phyloP scores from a whole-genome alignment of 495 filamentous ascomycete species.

The Penicillium daleae region DNA sequence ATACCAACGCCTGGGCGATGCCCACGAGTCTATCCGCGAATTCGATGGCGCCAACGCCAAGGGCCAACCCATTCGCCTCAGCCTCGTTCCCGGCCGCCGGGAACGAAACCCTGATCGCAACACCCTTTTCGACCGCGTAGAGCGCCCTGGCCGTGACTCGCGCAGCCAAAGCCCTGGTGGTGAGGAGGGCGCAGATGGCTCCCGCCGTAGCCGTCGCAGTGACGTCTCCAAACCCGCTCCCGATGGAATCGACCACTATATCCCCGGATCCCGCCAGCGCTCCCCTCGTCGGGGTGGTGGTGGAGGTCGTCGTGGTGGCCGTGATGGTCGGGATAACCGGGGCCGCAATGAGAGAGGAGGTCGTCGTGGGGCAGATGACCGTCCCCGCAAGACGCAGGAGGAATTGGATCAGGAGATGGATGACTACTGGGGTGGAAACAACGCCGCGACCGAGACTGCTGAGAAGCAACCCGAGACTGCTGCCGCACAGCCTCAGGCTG shows the following conservation, averaged over 20 bases:
- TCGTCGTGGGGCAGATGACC: constrained; percentile 49
- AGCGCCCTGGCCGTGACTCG: constrained; percentile 42
- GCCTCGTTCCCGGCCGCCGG: constrained; percentile 63
- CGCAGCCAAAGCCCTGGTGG: constrained; percentile 48
- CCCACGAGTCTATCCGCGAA: constrained; percentile 73
- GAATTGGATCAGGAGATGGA: constrained; percentile 96
- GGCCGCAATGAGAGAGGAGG: constrained; percentile 41
- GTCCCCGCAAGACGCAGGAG: constrained; percentile 87
- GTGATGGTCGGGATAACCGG: constrained; percentile 49
- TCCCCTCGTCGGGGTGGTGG: constrained; percentile 54
- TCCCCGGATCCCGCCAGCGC: constrained; percentile 62
- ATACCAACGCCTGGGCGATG: constrained; percentile 70
- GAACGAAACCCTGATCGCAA: constrained; percentile 49
- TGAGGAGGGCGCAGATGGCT: constrained; percentile 39
- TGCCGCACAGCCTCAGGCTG: constrained; percentile 24
- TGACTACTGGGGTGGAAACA: constrained; percentile 73
- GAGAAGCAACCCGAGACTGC: constrained; percentile 24
- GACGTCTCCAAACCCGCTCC: constrained; percentile 71
- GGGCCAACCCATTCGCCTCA: constrained; percentile 86
- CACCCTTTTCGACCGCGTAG: constrained; percentile 75
- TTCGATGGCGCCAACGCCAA: constrained; percentile 92
- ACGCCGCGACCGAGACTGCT: constrained; percentile 35
- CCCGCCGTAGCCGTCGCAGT: constrained; percentile 57
- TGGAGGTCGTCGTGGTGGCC: constrained; percentile 19
- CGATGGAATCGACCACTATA: constrained; percentile 81